A percentile compares a stretch with the other conserved stretches of the same genome.
phyloP scores from a whole-genome alignment of 805 yeast genomes.

The Hanseniaspora meyeri region DNA sequence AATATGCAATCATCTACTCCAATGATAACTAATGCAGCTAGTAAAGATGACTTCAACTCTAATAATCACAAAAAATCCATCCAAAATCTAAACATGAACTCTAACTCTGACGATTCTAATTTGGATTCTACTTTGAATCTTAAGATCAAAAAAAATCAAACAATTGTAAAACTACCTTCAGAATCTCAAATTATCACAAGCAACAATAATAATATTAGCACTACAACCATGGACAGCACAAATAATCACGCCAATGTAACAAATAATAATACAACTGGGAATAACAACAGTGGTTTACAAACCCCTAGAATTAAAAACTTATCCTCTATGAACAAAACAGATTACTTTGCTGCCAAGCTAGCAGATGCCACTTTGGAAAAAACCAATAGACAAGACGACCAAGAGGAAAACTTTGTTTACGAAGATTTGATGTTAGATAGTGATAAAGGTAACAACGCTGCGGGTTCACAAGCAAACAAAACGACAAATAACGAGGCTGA shows the following conservation, averaged over 20 bases:
- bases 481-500: conserved; percentile 14
- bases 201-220: not conserved
- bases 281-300: not conserved
- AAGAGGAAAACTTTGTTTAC: conserved; percentile 93
- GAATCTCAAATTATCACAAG: conserved; percentile 10
- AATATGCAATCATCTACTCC: conserved; percentile 3
- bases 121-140: not conserved
- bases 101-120: not conserved
- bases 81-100: not conserved
- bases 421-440: conserved; percentile 32
- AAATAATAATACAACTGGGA: conserved; percentile 1
- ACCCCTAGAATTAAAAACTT: conserved; percentile 11
- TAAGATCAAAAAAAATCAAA: conserved; percentile 1
- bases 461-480: not conserved
- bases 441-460: conserved; percentile 23
- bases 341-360: conserved; percentile 84
- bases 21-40: not conserved
- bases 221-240: not conserved
- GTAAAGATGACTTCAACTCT: conserved; percentile 6
- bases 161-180: not conserved
- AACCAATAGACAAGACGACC: conserved; percentile 65
- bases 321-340: conserved; percentile 43
- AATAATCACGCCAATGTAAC: not conserved
- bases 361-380: conserved; percentile 73
- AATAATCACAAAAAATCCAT: not conserved